A percentile compares a stretch with the other conserved stretches of the same genome.
These are phyloP conservation scores for Extremus antarcticus DNA, from an alignment of 495 filamentous ascomycete species.

Conservation along the genomic window DNA sequence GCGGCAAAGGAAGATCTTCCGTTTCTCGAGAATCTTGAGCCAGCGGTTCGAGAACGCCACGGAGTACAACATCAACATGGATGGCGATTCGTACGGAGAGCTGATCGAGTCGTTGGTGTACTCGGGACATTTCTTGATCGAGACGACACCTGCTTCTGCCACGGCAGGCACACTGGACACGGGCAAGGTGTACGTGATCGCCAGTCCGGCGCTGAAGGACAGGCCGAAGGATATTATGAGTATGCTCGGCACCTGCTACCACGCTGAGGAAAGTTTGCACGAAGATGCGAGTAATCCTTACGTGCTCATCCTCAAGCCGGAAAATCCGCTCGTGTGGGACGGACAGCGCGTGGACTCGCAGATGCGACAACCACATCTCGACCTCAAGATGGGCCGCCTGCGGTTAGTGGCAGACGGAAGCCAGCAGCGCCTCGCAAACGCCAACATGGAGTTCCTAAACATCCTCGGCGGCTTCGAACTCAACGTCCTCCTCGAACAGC, in stretches of 20 bases:
- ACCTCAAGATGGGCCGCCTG: conserved; percentile 76
- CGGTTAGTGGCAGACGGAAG: conserved; percentile 86
- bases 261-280: conserved; percentile 52
- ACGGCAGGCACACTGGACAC: conserved; percentile 29
- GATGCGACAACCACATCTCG: conserved; percentile 66
- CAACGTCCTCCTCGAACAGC: conserved; percentile 78
- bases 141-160: conserved; percentile 42
- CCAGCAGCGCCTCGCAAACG: conserved; percentile 63
- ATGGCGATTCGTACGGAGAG: conserved; percentile 51
- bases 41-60: conserved; percentile 92
- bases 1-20: conserved; percentile 76
- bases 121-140: conserved; percentile 76
- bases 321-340: conserved; percentile 68
- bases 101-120: conserved; percentile 74
- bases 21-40: conserved; percentile 76
- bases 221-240: conserved; percentile 69
- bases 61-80: conserved; percentile 75
- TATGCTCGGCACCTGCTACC: conserved; percentile 79
- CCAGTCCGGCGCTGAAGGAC: conserved; percentile 64
- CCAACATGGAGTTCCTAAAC: conserved; percentile 56
- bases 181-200: conserved; percentile 50
- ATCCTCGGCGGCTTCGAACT: conserved; percentile 52
- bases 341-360: conserved; percentile 53
- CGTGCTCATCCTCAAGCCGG: conserved; percentile 72
- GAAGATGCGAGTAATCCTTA: conserved; percentile 71